Evolutionary conservation across 371 early-diverging fungal genomes (phyloP).

Genomic region (Fennellomyces sp.): DNA sequence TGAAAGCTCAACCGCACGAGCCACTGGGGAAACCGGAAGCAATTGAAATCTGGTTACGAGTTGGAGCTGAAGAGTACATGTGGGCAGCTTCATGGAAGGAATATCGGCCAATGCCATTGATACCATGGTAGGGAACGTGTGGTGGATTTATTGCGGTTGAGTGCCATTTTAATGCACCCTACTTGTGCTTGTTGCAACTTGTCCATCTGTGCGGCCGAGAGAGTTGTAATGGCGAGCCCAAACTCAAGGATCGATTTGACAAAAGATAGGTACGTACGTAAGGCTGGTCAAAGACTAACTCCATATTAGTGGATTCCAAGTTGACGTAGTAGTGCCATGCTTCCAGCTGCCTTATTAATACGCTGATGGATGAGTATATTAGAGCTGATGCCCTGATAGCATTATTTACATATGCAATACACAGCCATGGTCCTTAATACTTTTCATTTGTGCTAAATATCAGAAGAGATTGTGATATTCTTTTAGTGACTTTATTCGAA

Average conservation of each 20-base stretch:
- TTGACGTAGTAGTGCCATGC: background rate
- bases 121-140: background rate
- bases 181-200: too few species aligned
- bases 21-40: background rate
- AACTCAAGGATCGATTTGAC: slow-evolving; percentile 20
- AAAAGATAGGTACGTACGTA: slow-evolving; percentile 9
- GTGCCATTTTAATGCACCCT: background rate
- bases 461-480: too few species aligned
- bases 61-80: background rate
- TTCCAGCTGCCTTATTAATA: slow-evolving; percentile 2
- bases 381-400: background rate
- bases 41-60: background rate
- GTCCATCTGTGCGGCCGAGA: background rate
- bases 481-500: too few species aligned
- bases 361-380: background rate
- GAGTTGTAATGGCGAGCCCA: slow-evolving; percentile 15
- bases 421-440: too few species aligned
- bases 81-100: background rate
- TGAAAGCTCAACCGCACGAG: background rate
- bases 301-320: slow-evolving; percentile 5
- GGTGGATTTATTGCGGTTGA: background rate
- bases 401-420: too few species aligned
- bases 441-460: too few species aligned
- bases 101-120: background rate
- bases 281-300: background rate